phyloP scores from a whole-genome alignment of 257 asterid genomes.

The Thymus quinquecostatus region DNA sequence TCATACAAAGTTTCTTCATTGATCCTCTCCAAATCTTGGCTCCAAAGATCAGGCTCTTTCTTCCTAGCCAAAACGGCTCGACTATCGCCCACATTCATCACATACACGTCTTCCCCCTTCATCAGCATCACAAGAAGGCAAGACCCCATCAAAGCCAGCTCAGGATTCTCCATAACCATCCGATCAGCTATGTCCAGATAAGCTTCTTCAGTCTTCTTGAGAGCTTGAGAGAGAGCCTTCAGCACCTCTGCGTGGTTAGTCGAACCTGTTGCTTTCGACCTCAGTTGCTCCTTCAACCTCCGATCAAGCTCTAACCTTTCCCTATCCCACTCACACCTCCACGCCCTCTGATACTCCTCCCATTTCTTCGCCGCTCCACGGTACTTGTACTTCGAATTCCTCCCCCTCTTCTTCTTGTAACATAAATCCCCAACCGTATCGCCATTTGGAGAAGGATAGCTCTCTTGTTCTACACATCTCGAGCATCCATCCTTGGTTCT shows the following conservation, averaged over 20 bases:
- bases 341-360: slow-evolving; percentile 88
- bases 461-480: slow-evolving; percentile 64
- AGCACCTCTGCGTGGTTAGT: slow-evolving; percentile 74
- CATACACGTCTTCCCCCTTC: slow-evolving; percentile 92
- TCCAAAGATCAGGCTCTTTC: slow-evolving; percentile 89
- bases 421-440: slow-evolving; percentile 39
- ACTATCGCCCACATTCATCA: slow-evolving; percentile 97
- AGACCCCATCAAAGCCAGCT: slow-evolving; percentile 93
- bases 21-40: slow-evolving; percentile 93
- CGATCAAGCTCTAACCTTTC: slow-evolving; percentile 91
- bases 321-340: slow-evolving; percentile 92
- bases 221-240: slow-evolving; percentile 73
- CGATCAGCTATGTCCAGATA: slow-evolving; percentile 79
- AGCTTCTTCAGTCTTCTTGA: slow-evolving; percentile 80
- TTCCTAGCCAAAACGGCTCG: slow-evolving; percentile 83
- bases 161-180: slow-evolving; percentile 89
- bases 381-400: slow-evolving; percentile 48
- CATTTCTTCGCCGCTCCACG: slow-evolving; percentile 67
- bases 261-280: slow-evolving; percentile 40
- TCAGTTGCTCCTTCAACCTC: slow-evolving; percentile 66
- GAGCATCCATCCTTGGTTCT: slow-evolving; percentile 67
- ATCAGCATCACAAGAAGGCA: slow-evolving; percentile 93
- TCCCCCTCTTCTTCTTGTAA: slow-evolving; percentile 44
- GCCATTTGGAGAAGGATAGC: slow-evolving; percentile 44
- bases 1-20: slow-evolving; percentile 83